A percentile compares a stretch with the other conserved stretches of the same genome.
Evolutionary conservation across 192 early-diverging fungal species (phyloP).

Genomic region (Entomortierella lignicola): DNA sequence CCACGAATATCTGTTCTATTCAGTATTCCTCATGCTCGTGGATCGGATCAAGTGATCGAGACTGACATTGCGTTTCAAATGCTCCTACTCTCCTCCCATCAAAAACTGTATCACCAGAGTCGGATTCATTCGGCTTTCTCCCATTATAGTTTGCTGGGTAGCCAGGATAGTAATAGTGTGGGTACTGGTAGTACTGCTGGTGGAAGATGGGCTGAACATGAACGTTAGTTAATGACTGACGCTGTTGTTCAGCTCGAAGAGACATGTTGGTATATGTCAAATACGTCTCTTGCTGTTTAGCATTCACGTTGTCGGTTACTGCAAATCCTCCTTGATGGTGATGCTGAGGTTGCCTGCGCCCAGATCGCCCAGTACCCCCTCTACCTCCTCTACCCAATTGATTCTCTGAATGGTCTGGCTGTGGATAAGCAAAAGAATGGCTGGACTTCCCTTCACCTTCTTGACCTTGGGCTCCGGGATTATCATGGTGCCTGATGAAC

Average conservation of each 20-base stretch:
- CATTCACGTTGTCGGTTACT: too few species aligned
- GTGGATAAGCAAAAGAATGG: too few species aligned
- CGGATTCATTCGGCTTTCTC: not conserved
- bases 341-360: too few species aligned
- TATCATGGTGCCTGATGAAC: too few species aligned
- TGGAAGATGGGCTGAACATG: not conserved
- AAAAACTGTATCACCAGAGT: not conserved
- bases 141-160: not conserved
- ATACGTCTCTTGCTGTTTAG: too few species aligned
- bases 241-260: not conserved
- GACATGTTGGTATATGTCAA: not conserved
- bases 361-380: too few species aligned
- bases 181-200: constrained; percentile 5
- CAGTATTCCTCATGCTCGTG: constrained; percentile 5
- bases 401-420: too few species aligned
- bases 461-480: too few species aligned
- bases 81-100: not conserved
- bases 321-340: too few species aligned
- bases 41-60: not conserved
- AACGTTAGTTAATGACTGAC: not conserved
- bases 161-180: constrained; percentile 16
- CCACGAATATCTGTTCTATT: not conserved
- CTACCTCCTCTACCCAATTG: too few species aligned
- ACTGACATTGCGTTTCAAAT: not conserved
- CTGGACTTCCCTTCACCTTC: too few species aligned